These are phyloP conservation scores for Phlebiopsis flavidoalba DNA, from an alignment of 768 basidiomycete genomes.

Conservation along the genomic window DNA sequence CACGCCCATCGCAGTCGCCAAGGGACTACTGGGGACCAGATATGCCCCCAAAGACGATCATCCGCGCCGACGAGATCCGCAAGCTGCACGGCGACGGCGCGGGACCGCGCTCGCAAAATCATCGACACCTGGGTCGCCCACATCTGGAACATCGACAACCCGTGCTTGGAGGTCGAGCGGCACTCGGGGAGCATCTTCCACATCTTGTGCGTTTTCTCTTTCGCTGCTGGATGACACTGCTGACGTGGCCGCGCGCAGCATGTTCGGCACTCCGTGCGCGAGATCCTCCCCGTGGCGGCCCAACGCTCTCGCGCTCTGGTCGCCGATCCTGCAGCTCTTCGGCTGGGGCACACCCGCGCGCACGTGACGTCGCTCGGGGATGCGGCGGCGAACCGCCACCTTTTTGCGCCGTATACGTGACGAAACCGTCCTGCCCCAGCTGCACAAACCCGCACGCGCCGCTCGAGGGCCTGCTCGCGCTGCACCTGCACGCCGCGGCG, in stretches of 20 bases:
- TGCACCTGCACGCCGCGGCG: slow-evolving; percentile 52
- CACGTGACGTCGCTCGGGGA: slow-evolving; percentile 38
- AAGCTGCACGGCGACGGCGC: slow-evolving; percentile 26
- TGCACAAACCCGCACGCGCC: slow-evolving; percentile 15
- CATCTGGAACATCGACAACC: slow-evolving; percentile 30
- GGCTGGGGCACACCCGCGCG: slow-evolving; percentile 51
- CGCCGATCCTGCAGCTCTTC: slow-evolving; percentile 47
- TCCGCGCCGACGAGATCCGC: slow-evolving; percentile 21
- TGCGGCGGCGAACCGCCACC: slow-evolving; percentile 15
- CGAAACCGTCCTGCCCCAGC: slow-evolving; percentile 1
- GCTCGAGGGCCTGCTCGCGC: slow-evolving; percentile 36
- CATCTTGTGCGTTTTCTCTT: slow-evolving; percentile 3
- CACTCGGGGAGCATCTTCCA: slow-evolving; percentile 11
- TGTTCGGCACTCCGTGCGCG: slow-evolving; percentile 17
- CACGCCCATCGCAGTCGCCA: slow-evolving; percentile 31
- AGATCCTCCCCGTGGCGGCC: slow-evolving; percentile 31
- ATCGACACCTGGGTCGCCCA: slow-evolving; percentile 34
- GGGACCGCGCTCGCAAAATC: slow-evolving; percentile 24
- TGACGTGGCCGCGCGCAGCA: slow-evolving; percentile 5
- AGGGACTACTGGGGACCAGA: slow-evolving; percentile 33
- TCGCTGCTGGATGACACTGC: not conserved
- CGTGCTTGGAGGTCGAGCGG: slow-evolving; percentile 32
- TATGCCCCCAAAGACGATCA: slow-evolving; percentile 34
- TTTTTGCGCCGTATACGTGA: slow-evolving; percentile 1
- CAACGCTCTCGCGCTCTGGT: slow-evolving; percentile 35